These are phyloP conservation scores for Fraxinus angustifolia DNA, from an alignment of 305 asterid genomes.

Conservation along the genomic window DNA sequence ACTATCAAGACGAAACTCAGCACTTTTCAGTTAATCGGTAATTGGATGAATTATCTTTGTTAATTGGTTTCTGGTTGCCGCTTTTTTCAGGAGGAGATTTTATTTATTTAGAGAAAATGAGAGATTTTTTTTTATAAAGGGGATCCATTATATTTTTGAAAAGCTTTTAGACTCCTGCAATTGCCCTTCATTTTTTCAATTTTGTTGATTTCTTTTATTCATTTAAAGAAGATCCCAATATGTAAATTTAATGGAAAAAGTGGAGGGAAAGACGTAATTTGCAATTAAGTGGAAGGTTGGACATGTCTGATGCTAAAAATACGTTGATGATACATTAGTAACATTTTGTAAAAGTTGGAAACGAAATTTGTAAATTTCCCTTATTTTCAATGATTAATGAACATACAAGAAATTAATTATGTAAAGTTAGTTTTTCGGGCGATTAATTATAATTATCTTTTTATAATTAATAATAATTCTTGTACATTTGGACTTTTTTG, in stretches of 20 bases:
- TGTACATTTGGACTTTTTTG: neutral
- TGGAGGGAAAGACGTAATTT: neutral
- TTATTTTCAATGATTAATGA: too few relatives aligned
- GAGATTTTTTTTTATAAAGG: neutral
- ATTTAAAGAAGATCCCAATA: neutral
- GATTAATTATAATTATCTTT: too few relatives aligned
- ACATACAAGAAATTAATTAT: neutral
- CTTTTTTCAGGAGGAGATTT: neutral
- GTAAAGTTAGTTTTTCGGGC: neutral
- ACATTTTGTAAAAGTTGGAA: neutral
- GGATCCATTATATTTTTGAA: neutral
- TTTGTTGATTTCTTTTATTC: too few relatives aligned
- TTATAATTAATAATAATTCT: neutral
- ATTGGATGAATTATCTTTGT: neutral
- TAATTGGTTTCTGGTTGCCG: neutral
- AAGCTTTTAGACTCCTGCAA: too few relatives aligned
- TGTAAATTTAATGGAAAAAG: neutral
- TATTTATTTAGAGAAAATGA: neutral
- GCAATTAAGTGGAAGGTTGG: too few relatives aligned
- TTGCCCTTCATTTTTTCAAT: neutral
- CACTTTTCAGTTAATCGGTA: neutral
- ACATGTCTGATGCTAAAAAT: neutral
- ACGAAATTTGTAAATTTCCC: neutral
- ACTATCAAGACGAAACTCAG: neutral
- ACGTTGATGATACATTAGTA: neutral